A percentile compares a stretch with the other conserved stretches of the same genome.
Conservation (phyloP, 805 yeast genomes). For the Starmerella apis region DNA sequence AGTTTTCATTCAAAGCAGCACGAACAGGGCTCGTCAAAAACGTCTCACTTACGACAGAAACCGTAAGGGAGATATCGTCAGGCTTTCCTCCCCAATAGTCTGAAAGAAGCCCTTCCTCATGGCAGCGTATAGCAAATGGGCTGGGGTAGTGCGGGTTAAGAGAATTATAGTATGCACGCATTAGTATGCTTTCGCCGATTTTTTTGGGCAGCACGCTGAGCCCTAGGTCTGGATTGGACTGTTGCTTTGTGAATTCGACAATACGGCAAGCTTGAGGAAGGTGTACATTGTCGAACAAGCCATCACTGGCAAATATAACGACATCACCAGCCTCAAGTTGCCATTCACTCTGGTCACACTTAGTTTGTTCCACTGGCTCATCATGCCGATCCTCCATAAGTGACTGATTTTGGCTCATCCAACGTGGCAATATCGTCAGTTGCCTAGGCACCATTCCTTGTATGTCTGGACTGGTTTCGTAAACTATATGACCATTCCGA, state of each 20-base stretch:
- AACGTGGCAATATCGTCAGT: slow-evolving; percentile 68
- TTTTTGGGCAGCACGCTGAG: slow-evolving; percentile 31
- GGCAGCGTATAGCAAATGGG: slow-evolving; percentile 71
- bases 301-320: slow-evolving; percentile 83
- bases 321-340: slow-evolving; percentile 62
- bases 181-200: slow-evolving; percentile 48
- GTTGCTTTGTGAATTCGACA: slow-evolving; percentile 17
- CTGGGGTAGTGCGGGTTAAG: slow-evolving; percentile 65
- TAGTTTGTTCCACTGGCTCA: slow-evolving; percentile 42
- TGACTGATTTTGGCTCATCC: slow-evolving; percentile 25
- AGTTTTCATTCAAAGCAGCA: not conserved
- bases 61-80: slow-evolving; percentile 81
- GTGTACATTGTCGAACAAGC: slow-evolving; percentile 76
- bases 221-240: not conserved
- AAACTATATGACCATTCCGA: slow-evolving; percentile 49
- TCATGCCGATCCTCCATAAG: slow-evolving; percentile 41
- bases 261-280: slow-evolving; percentile 32
- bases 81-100: slow-evolving; percentile 67
- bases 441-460: slow-evolving; percentile 64
- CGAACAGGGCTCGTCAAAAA: slow-evolving; percentile 1
- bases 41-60: slow-evolving; percentile 44
- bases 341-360: slow-evolving; percentile 39
- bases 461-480: slow-evolving; percentile 18
- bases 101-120: slow-evolving; percentile 32
- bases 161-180: slow-evolving; percentile 56